These are phyloP conservation scores for Dactylellina haptotyla DNA, from an alignment of 2,329 filamentous ascomycete genomes.

Conservation along the genomic window DNA sequence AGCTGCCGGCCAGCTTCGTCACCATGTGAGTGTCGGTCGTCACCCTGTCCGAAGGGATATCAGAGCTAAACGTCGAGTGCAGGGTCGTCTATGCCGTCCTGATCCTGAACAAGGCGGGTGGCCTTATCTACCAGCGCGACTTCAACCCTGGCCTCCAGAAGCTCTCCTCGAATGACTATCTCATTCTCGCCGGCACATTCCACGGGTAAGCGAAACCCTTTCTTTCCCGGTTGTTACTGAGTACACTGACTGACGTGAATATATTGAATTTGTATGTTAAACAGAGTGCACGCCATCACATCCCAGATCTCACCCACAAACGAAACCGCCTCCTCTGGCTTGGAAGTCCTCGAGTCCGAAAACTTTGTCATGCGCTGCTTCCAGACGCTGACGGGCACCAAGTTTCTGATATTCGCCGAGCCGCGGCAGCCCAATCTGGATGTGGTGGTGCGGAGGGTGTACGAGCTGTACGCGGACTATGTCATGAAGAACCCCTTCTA, in stretches of 20 bases:
- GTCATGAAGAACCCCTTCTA: constrained; percentile 99
- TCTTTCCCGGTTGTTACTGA: constrained; percentile 58
- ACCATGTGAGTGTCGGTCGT: not conserved
- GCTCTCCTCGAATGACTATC: constrained; percentile 93
- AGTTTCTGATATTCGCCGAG: constrained; percentile 96
- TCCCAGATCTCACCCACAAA: constrained; percentile 63
- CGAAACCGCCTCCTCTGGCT: constrained; percentile 71
- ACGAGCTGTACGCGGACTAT: constrained; percentile 94
- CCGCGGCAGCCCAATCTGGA: constrained; percentile 87
- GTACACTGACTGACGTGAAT: not conserved
- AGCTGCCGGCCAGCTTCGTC: constrained; percentile 7
- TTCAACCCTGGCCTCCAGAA: constrained; percentile 89
- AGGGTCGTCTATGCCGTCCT: constrained; percentile 97
- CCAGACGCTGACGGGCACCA: constrained; percentile 85
- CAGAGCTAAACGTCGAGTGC: constrained; percentile 20
- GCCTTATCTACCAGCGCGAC: constrained; percentile 93
- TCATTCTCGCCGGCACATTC: constrained; percentile 96
- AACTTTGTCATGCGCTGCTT: constrained; percentile 97
- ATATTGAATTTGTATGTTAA: not conserved
- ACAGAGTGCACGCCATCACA: constrained; percentile 73
- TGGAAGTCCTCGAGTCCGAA: constrained; percentile 92
- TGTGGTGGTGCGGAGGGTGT: constrained; percentile 81
- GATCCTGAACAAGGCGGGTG: constrained; percentile 98
- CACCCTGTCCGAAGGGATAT: not conserved
- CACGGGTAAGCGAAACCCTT: constrained; percentile 74